Base-by-base conservation (phyloP, 2,329 filamentous ascomycete genomes). In the Aspergillus udagawae region DNA sequence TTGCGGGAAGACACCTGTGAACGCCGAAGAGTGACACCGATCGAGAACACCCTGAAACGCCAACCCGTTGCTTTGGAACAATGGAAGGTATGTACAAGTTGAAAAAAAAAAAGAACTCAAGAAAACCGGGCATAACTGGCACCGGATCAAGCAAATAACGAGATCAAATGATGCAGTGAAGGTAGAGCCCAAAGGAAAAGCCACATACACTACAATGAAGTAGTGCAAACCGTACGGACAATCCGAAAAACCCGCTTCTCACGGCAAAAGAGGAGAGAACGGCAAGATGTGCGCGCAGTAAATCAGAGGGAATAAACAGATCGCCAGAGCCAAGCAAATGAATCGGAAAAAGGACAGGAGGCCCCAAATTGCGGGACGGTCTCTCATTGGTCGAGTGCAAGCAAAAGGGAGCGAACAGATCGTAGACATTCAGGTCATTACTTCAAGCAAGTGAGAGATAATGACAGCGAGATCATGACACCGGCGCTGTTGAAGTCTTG, bases 401-500 rank as follows among this genome's bases (percentile, higher is more conserved):
- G n/a, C 49, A 25, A 25, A 51, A 12, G 10, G 50, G 27, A 51
- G 41, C 45, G 54, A 25, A 38, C n/a, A 4, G 20, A 47, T n/a
- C 42, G 55, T 38, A 35, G 32, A 41, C 21, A 14, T 47, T 25
- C 21, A 23, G 44, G 20, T 47, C 44, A 23, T 47, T 23, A 47
- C 12, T 21, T 20, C 42, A 21, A 27, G 20, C 7, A 25, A 54
- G 38, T 25, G 28, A 54, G 20, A 17, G 27, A 54, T 21, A 23
- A 23, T 12, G 21, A 23, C 23, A 7, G 9, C 14, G 9, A 21
- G 50, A 17, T 56, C 70, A 73, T 41, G 70, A 73, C 45, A 66
- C 62, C 23, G 68, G 71, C 2, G 67, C 55, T 8, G 70, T 62
- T 23, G 71, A 71, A 3, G 68, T 57, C 51, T 73, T 71, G 58